Conservation (phyloP, 2,329 filamentous ascomycete genomes). For the Chrysoporthe cubensis region DNA sequence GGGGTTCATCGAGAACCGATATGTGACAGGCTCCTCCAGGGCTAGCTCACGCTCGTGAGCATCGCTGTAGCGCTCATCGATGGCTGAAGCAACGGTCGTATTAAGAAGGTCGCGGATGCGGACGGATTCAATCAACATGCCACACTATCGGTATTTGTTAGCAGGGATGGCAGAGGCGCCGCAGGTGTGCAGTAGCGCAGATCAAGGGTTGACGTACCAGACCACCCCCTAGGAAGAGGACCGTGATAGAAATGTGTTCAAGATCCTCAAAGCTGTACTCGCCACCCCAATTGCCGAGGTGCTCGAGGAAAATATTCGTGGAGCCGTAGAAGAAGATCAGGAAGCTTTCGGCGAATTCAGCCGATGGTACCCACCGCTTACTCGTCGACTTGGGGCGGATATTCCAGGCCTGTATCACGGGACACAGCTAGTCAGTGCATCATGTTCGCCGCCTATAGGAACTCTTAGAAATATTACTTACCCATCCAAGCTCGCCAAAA, state of each 20-base stretch:
- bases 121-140: slow-evolving; percentile 83
- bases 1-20: slow-evolving; percentile 81
- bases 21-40: slow-evolving; percentile 66
- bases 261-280: slow-evolving; percentile 79
- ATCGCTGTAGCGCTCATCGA: slow-evolving; percentile 38
- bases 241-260: slow-evolving; percentile 89
- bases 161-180: slow-evolving; percentile 16
- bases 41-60: slow-evolving; percentile 50
- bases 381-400: slow-evolving; percentile 64
- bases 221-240: slow-evolving; percentile 92
- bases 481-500: slow-evolving; percentile 89
- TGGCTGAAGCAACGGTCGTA: slow-evolving; percentile 48
- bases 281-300: slow-evolving; percentile 73
- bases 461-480: slow-evolving; percentile 37
- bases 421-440: slow-evolving; percentile 24
- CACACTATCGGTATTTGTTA: slow-evolving; percentile 53
- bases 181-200: slow-evolving; percentile 22
- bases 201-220: slow-evolving; percentile 59
- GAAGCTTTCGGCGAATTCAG: slow-evolving; percentile 87
- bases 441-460: neutral
- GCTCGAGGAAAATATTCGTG: slow-evolving; percentile 91
- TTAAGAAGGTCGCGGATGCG: slow-evolving; percentile 70
- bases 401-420: slow-evolving; percentile 73
- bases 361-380: slow-evolving; percentile 72
- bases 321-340: slow-evolving; percentile 89